These are phyloP conservation scores for Saposhnikovia divaricata DNA, from an alignment of 129 eudicot genomes.

Conservation along the genomic window DNA sequence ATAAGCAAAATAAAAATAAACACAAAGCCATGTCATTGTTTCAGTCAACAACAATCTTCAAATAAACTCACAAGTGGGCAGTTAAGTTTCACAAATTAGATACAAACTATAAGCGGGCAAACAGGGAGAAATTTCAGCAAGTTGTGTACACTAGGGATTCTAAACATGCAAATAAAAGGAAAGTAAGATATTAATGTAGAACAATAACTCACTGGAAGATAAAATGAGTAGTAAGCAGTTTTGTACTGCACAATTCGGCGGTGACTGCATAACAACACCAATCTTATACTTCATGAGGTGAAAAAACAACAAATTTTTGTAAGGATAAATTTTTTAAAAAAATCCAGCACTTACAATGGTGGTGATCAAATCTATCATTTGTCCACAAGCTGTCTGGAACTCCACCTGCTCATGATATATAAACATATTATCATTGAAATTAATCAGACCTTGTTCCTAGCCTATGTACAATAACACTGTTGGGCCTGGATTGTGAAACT, in stretches of 20 bases:
- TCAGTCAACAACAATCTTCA: neutral
- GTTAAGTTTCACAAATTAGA: neutral
- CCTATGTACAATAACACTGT: neutral
- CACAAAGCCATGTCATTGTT: neutral
- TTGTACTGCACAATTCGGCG: slow-evolving; percentile 89
- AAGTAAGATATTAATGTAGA: neutral
- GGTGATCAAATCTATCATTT: slow-evolving; percentile 90
- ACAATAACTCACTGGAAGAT: slow-evolving; percentile 74
- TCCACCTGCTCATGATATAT: slow-evolving; percentile 49
- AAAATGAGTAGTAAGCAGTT: slow-evolving; percentile 91
- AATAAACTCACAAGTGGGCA: neutral
- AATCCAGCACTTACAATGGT: slow-evolving; percentile 46
- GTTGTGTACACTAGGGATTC: neutral
- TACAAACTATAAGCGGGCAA: neutral
- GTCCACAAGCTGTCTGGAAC: slow-evolving; percentile 82
- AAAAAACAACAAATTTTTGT: neutral
- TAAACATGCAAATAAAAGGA: neutral
- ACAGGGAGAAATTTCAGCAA: neutral
- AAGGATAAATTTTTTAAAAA: neutral
- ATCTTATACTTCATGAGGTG: slow-evolving; percentile 13
- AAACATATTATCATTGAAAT: neutral
- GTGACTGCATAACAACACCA: slow-evolving; percentile 50
- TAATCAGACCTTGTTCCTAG: neutral
- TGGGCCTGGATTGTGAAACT: neutral
- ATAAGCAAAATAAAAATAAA: neutral